A percentile compares a stretch with the other conserved stretches of the same genome.
These are phyloP conservation scores for Saitozyma podzolica DNA, from an alignment of 768 basidiomycete species.

Conservation along the genomic window DNA sequence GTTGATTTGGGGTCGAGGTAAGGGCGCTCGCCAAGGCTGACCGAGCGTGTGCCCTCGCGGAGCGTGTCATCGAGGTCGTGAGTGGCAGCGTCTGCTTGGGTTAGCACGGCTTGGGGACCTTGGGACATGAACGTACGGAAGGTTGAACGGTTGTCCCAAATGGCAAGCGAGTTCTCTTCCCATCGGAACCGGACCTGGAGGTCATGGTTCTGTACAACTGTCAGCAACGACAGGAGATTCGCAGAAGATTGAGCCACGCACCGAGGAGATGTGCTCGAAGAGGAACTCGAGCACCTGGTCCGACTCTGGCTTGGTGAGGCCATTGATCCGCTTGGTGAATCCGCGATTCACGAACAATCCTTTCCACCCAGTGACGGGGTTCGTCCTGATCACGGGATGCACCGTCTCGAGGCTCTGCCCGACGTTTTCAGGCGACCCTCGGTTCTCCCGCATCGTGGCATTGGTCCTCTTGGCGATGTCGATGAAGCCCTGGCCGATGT, in stretches of 20 bases:
- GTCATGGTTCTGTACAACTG: conserved; percentile 59
- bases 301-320: conserved; percentile 61
- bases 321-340: conserved; percentile 63
- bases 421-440: conserved; percentile 62
- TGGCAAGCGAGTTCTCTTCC: conserved; percentile 59
- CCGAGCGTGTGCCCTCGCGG: conserved; percentile 58
- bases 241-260: conserved; percentile 7
- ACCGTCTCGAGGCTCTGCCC: conserved; percentile 59
- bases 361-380: conserved; percentile 65
- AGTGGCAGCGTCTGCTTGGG: conserved; percentile 24
- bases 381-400: conserved; percentile 61
- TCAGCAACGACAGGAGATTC: not conserved
- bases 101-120: not conserved
- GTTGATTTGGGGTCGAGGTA: conserved; percentile 55
- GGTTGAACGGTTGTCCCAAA: conserved; percentile 65
- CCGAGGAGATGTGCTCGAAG: conserved; percentile 57
- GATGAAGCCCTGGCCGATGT: conserved; percentile 52
- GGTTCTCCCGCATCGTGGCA: conserved; percentile 33
- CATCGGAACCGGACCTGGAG: conserved; percentile 60
- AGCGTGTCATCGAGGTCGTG: conserved; percentile 25
- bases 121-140: conserved; percentile 28
- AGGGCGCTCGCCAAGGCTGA: conserved; percentile 61
- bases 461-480: conserved; percentile 41
- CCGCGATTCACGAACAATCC: conserved; percentile 62
- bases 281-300: conserved; percentile 46